Evolutionary conservation across 75 land plant species (phyloP), one percentile per base, ranked within the genome.

Genomic region (Selaginella moellendorffii): DNA sequence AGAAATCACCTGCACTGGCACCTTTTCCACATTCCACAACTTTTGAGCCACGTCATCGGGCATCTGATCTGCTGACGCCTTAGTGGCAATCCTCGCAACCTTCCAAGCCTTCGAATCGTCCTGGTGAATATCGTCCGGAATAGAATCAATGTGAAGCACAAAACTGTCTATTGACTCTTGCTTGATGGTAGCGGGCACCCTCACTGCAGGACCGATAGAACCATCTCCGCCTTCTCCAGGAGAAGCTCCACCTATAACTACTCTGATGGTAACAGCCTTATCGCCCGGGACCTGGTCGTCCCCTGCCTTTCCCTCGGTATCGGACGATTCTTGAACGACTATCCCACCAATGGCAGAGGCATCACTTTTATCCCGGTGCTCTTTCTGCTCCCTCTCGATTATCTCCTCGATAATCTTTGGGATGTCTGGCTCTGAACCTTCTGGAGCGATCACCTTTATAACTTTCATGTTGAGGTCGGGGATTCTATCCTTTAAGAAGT

Each of bases 381-480:
- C 23, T 19, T 19, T 56, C 19, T 56, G 59, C n/a, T 56, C n/a
- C 59, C 14, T 36, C 46, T 36, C 14, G 14, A 36, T 36, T 56
- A 66, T 31, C 20, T 75, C 52, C 53, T 69, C 77, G 28, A 75
- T 63, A 54, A 75, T 75, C 46, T 75, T 70, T 9, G 77, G 77
- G 21, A 75, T 12, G 31, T 80, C 82, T 14, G 68, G 73, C 54
- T 74, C 76, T 19, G 63, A 70, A 53, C 80, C 86, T 42, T 75
- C 82, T 24, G 84, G 85, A 8, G 79, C 76, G 59, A 72, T 64
- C 25, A 79, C 69, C 42, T 81, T 81, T 64, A 79, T 69, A 2
- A 88, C 83, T 69, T 85, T 80, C 19, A 85, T 61, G 67, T 89
- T 85, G 31, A 89, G 68, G 26, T 76, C 84, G 18, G 96, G 96